Evolutionary conservation across 257 asterid species (phyloP).

Genomic region (Solanum infundibuliforme): DNA sequence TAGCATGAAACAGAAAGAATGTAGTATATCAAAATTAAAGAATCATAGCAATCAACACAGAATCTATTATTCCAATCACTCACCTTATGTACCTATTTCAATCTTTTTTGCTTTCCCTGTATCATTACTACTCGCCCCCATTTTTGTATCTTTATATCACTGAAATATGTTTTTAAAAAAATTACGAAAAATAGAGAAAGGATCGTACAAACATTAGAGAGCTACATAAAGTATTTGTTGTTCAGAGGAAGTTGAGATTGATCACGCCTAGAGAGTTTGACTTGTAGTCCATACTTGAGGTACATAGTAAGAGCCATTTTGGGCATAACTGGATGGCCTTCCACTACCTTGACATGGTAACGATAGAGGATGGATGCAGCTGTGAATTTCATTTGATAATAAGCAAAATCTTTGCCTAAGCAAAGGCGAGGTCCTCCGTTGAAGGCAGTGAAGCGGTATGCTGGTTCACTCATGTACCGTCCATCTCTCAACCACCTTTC

Average conservation of each 20-base stretch:
- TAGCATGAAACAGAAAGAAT: neutral
- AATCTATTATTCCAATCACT: constrained; percentile 3
- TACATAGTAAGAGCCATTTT: constrained; percentile 89
- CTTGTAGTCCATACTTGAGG: constrained; percentile 77
- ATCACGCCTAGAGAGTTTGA: constrained; percentile 40
- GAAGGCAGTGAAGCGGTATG: constrained; percentile 89
- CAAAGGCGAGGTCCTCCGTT: constrained; percentile 96
- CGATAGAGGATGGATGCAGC: constrained; percentile 75
- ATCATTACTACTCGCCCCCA: neutral
- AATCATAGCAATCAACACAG: neutral
- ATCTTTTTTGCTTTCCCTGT: neutral
- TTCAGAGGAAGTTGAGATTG: constrained; percentile 6
- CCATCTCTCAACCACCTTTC: constrained; percentile 87
- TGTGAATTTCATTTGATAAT: constrained; percentile 83
- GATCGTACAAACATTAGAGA: neutral
- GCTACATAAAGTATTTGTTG: neutral
- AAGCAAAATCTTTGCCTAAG: constrained; percentile 89
- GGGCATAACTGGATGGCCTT: constrained; percentile 55
- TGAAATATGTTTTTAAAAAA: neutral
- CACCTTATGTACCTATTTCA: neutral
- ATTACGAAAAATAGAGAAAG: neutral
- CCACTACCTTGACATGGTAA: constrained; percentile 40
- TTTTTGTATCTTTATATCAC: neutral
- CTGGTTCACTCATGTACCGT: constrained; percentile 76
- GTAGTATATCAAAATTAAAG: neutral